Evolutionary conservation across 2,329 filamentous ascomycete genomes (phyloP), one percentile per base, ranked within the genome.

Genomic region (Penicillium capsulatum): DNA sequence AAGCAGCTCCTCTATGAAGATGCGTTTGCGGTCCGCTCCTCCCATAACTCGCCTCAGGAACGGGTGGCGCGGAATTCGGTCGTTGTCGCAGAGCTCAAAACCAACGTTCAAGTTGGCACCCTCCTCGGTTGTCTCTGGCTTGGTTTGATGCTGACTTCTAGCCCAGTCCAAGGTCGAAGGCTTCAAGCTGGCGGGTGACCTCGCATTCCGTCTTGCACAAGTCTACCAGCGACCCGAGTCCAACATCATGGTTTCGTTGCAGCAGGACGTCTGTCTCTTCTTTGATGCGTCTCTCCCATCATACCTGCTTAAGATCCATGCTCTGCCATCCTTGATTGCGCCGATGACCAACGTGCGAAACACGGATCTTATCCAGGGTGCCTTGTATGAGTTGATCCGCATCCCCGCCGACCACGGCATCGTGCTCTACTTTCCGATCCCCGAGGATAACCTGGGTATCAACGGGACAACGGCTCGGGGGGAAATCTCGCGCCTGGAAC

Each of bases 301-400:
- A 14, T 96, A 95, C 58, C 76, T 82, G 44, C 71, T 94, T 56
- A 83, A 79, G 22, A 77, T 95, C 43, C 82, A 77, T 24, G 81
- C 86, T 1, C 71, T 92, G 7, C 74, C 84, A 1, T 73, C 73
- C 8, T 76, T 86, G 48, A 69, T 92, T 41, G 81, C 83, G 45
- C 79, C 85, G 0, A 76, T 80, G 3, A 86, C 80, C 36, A 95
- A 95, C 67, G 84, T 85, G 60, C 80, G 87, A 47, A 92, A 91
- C 61, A 80, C 86, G 1, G 74, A 76, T n/a, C 67, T 94, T 13
- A 76, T 94, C 3, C 86, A 92, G 58, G 73, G 72, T n/a, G 83
- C 85, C 60, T 76, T 95, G 63, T 73, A 80, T 10, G 83, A 87
- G 16, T 73, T 80, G 1, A 70, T 94, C 0, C 76, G 78, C 2